Evolutionary conservation across 305 asterid genomes (phyloP), one percentile per base, ranked within the genome.

Genomic region (Fraxinus velutina): DNA sequence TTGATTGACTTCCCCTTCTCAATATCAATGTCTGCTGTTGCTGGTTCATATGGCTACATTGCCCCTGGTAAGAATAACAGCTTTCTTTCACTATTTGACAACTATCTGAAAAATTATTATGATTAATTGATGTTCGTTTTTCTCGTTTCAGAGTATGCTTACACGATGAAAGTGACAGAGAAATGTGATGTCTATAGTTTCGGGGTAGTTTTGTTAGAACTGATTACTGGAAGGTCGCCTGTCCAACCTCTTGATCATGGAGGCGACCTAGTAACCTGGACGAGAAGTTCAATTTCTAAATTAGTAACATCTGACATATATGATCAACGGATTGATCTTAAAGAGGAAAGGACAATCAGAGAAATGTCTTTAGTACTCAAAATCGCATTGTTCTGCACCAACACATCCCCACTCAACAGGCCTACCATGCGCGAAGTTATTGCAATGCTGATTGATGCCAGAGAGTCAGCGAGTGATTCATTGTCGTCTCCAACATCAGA

Each of bases 121-220:
- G 12, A 22, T 75, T 34, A 75, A 13, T 24, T 44, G 42, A 30
- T 32, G 30, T 68, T 60, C 73, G 3, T 9, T 29, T 10, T 15
- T 21, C 64, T 55, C 6, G 32, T 81, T 85, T 76, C 97, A 93
- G 98, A 95, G 84, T 95, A 95, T 77, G 98, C 98, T 5, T 94
- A 93, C 93, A 94, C 98, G 2, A 86, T 93, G 95, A 93, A 93
- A 88, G 97, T 94, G 88, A 94, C 97, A 32, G 98, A 94, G 84
- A 94, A 93, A 84, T 93, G 97, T 15, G 98, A 95, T 36, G 89
- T 91, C 85, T 95, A 95, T 13, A 95, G 98, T 81, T 95, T 89
- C 24, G 98, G 98, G 13, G 98, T 95, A 3, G 98, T 95, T 79
- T 80, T 95, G 73, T 19, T 95, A 70, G 98, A 95, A 73, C 87